A percentile compares a stretch with the other conserved stretches of the same genome.
Evolutionary conservation across 1,139 yeast species (phyloP).

Genomic region (Nakaseomyces bracarensis): DNA sequence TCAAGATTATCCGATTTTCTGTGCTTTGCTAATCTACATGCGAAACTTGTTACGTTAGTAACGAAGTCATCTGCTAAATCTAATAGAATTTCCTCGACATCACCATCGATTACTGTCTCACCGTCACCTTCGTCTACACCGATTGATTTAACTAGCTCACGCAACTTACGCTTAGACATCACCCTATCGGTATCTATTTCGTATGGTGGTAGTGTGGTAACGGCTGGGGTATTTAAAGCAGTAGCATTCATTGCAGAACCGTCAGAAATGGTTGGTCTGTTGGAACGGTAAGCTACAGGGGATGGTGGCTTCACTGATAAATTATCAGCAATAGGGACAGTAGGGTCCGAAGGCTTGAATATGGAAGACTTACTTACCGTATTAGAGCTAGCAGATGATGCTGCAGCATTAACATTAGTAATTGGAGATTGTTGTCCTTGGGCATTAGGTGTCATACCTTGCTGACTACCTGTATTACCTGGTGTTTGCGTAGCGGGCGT

Average conservation of each 20-base stretch:
- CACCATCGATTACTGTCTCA: slow-evolving; percentile 88
- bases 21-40: slow-evolving; percentile 91
- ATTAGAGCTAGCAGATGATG: slow-evolving; percentile 28
- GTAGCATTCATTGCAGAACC: slow-evolving; percentile 72
- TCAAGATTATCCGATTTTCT: slow-evolving; percentile 85
- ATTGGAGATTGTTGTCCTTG: slow-evolving; percentile 27
- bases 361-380: slow-evolving; percentile 36
- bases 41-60: slow-evolving; percentile 80
- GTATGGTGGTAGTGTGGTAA: slow-evolving; percentile 67
- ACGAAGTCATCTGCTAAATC: slow-evolving; percentile 97
- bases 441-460: slow-evolving; percentile 14
- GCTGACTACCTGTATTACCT: slow-evolving; percentile 14
- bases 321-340: slow-evolving; percentile 63
- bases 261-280: slow-evolving; percentile 76
- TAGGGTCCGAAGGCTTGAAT: slow-evolving; percentile 60
- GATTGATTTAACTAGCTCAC: slow-evolving; percentile 75
- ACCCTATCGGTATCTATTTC: slow-evolving; percentile 81
- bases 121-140: slow-evolving; percentile 84
- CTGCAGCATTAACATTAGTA: slow-evolving; percentile 39
- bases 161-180: slow-evolving; percentile 76
- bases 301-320: slow-evolving; percentile 57
- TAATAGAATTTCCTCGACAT: slow-evolving; percentile 81
- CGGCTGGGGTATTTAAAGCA: slow-evolving; percentile 65
- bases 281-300: slow-evolving; percentile 53
- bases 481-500: slow-evolving; percentile 15